Base-by-base conservation (phyloP, 1,284 basidiomycete genomes). In the Phaffia rhodozyma region DNA sequence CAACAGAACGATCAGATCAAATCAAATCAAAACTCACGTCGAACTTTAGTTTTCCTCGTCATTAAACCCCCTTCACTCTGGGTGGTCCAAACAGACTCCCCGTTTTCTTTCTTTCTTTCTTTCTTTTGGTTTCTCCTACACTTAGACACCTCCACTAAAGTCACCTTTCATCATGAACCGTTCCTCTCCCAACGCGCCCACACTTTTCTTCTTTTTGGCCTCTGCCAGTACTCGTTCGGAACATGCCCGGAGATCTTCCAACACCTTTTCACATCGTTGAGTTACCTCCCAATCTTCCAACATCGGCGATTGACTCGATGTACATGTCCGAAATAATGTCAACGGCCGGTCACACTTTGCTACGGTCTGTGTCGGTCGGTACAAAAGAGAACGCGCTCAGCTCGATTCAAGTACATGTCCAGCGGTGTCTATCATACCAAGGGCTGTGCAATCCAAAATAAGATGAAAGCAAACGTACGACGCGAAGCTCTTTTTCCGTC, bases 401-500 rank as follows among this genome's bases (percentile, higher is more conserved):
- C 38, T 16, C 2, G 7, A 16, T 16, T 43, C 38, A 2, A 43
- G 13, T 43, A 43, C 7, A 43, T 16, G 13, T 43, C 13, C 13
- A 16, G 13, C 38, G 38, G 38, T 16, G 5, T 43, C 38, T 16
- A n/a, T n/a, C n/a, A n/a, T n/a, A n/a, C n/a, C n/a, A n/a, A n/a
- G n/a, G n/a, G n/a, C n/a, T n/a, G n/a, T n/a, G n/a, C n/a, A n/a
- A n/a, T 43, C 13, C 38, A 16, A 43, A 16, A 43, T 7, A 43
- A 43, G 13, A 43, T 7, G 60, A 38, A 52, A 30, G 25, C n/a
- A 54, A 58, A 29, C 32, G 47, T 43, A 55, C 18, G 58, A 32
- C 30, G 21, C 6, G 6, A 1, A n/a, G 70, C 71, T 66, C 51
- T 72, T 71, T 73, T 70, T 51, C 65, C 66, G 59, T 71, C 71